Evolutionary conservation across 1,284 basidiomycete genomes (phyloP), one percentile per base, ranked within the genome.

Genomic region (Wallemia ichthyophaga): DNA sequence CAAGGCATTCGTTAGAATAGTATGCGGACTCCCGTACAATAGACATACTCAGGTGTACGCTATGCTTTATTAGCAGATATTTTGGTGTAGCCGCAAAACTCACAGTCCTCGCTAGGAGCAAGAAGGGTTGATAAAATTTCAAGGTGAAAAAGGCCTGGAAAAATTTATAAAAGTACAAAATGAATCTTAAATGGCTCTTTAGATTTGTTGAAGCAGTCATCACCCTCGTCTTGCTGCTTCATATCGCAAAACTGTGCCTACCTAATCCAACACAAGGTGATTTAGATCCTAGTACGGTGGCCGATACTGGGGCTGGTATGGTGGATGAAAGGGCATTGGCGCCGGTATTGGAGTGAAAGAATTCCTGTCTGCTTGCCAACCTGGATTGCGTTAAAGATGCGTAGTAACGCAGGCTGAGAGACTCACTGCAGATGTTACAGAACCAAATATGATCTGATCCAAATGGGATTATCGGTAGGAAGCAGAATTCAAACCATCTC

Each of bases 21-120:
- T 56, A 56, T 27, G 55, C 55, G 55, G 55, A 56, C 55, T 56
- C 55, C 55, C 55, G 37, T 48, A 48, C 11, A 17, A 21, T 17
- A 48, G 7, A 48, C 37, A 48, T 48, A 48, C 37, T 48, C 37
- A 48, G 37, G 37, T 48, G 37, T 48, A 48, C 37, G 37, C 37
- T 48, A 21, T 17, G 5, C 3, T 3, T 19, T 13, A 5, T 48
- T 17, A 48, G 11, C n/a, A 11, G 37, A 5, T 11, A 48, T 21
- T 15, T 21, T 11, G 13, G 13, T 48, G 5, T 15, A 13, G 5
- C 5, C 13, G n/a, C 5, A 3, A 11, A 48, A 48, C 37, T 48
- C 37, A 48, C 37, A 48, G 37, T 48, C 37, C 37, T 48, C 37
- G 37, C 37, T 48, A 19, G n/a, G n/a, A n/a, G n/a, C n/a, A 48